Evolutionary conservation across 441 rosid genomes (phyloP).

Genomic region (Mallotus repandus): DNA sequence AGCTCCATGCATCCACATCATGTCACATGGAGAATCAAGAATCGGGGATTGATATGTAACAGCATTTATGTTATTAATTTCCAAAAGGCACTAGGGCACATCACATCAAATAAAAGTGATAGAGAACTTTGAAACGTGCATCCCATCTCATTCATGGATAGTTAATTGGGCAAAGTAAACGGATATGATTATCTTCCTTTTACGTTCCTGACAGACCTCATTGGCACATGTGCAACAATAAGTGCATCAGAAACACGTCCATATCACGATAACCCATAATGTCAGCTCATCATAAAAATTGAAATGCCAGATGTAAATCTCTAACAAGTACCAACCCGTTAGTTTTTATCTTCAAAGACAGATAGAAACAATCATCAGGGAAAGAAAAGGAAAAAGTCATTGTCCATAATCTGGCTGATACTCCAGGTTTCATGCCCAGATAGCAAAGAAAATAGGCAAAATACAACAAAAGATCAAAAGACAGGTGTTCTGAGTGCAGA

Average conservation of each 20-base stretch:
- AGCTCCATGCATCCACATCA: not conserved
- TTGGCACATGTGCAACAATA: constrained; percentile 1
- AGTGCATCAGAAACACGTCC: not conserved
- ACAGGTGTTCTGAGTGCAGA: not conserved
- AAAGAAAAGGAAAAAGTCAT: not conserved
- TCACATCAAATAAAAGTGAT: not conserved
- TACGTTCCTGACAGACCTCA: not conserved
- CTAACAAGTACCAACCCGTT: not conserved
- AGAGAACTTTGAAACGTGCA: constrained; percentile 1
- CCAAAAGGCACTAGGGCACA: not conserved
- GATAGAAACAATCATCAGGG: not conserved
- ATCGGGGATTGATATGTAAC: not conserved
- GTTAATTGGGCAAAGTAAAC: constrained; percentile 1
- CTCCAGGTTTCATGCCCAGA: not conserved
- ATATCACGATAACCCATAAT: not conserved
- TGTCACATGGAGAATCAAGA: not conserved
- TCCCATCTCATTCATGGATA: constrained; percentile 5
- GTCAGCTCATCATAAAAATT: not conserved
- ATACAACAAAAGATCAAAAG: not conserved
- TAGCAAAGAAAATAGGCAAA: not conserved
- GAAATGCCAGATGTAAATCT: not conserved
- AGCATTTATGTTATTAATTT: too few relatives aligned
- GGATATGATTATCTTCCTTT: not conserved
- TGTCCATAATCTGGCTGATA: not conserved
- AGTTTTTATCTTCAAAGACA: not conserved